These are phyloP conservation scores for Ceratobasidium sp. DNA, from an alignment of 1,284 basidiomycete species.

Conservation along the genomic window DNA sequence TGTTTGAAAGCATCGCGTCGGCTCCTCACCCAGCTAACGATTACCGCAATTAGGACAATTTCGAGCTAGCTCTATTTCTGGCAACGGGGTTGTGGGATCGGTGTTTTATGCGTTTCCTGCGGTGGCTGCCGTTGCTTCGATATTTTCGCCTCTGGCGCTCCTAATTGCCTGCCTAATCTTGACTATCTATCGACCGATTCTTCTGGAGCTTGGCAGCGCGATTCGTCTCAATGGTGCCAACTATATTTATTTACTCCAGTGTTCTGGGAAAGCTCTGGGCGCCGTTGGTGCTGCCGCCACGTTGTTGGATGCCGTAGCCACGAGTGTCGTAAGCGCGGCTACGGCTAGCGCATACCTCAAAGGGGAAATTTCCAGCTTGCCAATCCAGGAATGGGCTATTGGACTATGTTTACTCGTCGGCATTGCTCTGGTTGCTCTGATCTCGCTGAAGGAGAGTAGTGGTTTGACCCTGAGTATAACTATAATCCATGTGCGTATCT, in stretches of 20 bases:
- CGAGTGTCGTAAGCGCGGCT: slow-evolving; percentile 75
- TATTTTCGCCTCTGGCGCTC: slow-evolving; percentile 77
- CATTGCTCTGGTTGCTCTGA: slow-evolving; percentile 69
- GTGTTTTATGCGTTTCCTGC: slow-evolving; percentile 79
- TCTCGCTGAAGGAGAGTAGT: slow-evolving; percentile 73
- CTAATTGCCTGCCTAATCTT: slow-evolving; percentile 70
- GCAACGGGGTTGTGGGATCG: slow-evolving; percentile 76
- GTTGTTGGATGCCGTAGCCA: slow-evolving; percentile 74
- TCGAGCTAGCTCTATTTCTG: slow-evolving; percentile 71
- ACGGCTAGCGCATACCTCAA: slow-evolving; percentile 76
- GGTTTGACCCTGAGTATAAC: slow-evolving; percentile 69
- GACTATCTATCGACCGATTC: slow-evolving; percentile 77
- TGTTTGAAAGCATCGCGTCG: not conserved
- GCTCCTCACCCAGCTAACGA: not conserved
- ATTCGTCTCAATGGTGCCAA: slow-evolving; percentile 77
- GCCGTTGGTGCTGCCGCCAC: slow-evolving; percentile 72
- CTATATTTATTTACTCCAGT: slow-evolving; percentile 75
- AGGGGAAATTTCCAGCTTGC: slow-evolving; percentile 67
- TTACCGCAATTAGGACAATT: slow-evolving; percentile 64
- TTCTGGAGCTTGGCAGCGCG: slow-evolving; percentile 76
- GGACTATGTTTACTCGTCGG: slow-evolving; percentile 66
- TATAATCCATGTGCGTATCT: slow-evolving; percentile 66
- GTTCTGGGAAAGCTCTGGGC: slow-evolving; percentile 71
- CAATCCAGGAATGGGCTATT: slow-evolving; percentile 67
- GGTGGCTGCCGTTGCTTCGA: slow-evolving; percentile 69